phyloP scores from a whole-genome alignment of 2,329 filamentous ascomycete genomes.

The Diaporthe longicolla region DNA sequence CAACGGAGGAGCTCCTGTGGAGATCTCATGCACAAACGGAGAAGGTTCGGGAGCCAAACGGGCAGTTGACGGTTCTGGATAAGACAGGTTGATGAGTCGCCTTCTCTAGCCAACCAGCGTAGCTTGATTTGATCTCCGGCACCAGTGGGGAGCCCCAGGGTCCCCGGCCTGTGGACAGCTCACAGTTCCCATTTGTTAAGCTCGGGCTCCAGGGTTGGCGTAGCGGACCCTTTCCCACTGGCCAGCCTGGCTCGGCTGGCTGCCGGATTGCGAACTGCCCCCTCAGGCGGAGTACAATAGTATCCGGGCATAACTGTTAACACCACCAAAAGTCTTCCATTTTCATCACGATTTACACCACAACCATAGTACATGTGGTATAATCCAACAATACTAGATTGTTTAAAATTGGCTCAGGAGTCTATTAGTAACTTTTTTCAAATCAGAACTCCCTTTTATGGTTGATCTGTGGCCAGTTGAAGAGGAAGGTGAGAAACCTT shows the following conservation, averaged over 20 bases:
- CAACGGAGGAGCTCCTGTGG: slow-evolving; percentile 36
- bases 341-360: no score
- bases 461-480: no score
- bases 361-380: no score
- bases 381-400: no score
- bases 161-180: slow-evolving; percentile 17
- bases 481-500: no score
- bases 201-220: slow-evolving; percentile 11
- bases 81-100: slow-evolving; percentile 23
- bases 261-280: slow-evolving; percentile 23
- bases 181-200: slow-evolving; percentile 34
- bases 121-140: slow-evolving; percentile 39
- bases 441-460: no score
- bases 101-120: slow-evolving; percentile 34
- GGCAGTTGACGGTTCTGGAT: slow-evolving; percentile 25
- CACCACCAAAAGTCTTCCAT: no score
- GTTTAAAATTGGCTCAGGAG: no score
- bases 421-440: no score
- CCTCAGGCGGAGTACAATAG: no score
- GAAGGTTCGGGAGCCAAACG: not conserved
- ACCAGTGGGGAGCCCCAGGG: slow-evolving; percentile 23
- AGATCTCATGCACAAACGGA: slow-evolving; percentile 29
- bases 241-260: not conserved
- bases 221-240: slow-evolving; percentile 16
- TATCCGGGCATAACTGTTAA: no score